Percentiles rank a stretch among this genome's conserved stretches.
Conservation (phyloP, 164 flowering plant genomes). For the Umbellularia californica region DNA sequence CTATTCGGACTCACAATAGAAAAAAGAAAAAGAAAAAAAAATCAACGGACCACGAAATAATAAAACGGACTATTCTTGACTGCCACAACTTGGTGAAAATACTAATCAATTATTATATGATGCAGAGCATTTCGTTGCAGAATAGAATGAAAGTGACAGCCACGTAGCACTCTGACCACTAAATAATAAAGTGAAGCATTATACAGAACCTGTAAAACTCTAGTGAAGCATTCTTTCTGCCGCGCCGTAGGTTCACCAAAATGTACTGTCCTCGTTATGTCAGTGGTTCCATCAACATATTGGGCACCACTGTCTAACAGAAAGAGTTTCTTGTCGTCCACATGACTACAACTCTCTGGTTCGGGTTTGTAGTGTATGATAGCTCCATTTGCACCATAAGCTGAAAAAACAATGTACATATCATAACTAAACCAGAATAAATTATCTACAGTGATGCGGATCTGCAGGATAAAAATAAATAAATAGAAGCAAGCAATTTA, state of each 20-base stretch:
- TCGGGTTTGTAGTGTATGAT: conserved; percentile 93
- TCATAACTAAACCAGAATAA: not conserved
- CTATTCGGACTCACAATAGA: no score
- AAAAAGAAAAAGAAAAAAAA: no score
- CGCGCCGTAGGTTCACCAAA: conserved; percentile 82
- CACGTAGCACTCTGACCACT: no score
- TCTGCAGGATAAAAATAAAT: not conserved
- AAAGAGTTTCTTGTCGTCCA: conserved; percentile 67
- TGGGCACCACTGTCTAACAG: conserved; percentile 94
- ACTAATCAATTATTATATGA: no score
- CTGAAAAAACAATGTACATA: conserved; percentile 29
- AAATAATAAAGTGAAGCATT: not conserved
- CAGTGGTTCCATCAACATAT: conserved; percentile 96
- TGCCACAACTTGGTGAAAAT: no score
- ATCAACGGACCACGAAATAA: no score
- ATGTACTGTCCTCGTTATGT: conserved; percentile 91
- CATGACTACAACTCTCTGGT: conserved; percentile 62
- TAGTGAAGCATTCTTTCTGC: conserved; percentile 88
- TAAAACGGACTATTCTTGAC: no score
- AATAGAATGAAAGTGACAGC: no score
- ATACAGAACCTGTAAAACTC: conserved; percentile 72
- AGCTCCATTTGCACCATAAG: conserved; percentile 96
- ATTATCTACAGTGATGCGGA: not conserved
- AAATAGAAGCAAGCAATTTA: not conserved
- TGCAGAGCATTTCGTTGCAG: no score